phyloP scores from a whole-genome alignment of 352 stramenopile genomes.

The Phytophthora rubi region DNA sequence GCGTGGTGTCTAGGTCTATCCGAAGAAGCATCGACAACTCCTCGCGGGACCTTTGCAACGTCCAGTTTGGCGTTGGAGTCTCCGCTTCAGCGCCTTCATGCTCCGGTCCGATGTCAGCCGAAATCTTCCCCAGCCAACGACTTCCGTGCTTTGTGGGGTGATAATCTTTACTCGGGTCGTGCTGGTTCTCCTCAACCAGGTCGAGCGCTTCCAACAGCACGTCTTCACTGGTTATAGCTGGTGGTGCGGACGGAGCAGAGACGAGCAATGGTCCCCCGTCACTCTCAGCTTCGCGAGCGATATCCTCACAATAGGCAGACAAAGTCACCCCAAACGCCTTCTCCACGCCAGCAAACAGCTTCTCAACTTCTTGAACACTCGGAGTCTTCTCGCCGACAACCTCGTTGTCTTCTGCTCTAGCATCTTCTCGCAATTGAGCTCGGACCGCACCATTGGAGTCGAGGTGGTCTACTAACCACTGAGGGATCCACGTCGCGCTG shows the following conservation, averaged over 20 bases:
- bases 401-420: background rate
- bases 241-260: conserved; percentile 11
- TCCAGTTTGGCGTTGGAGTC: conserved; percentile 8
- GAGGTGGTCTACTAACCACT: conserved; percentile 54
- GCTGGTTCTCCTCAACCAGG: conserved; percentile 25
- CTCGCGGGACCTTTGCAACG: conserved; percentile 25
- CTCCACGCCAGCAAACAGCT: conserved; percentile 26
- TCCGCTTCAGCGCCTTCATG: conserved; percentile 18
- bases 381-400: background rate
- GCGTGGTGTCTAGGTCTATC: conserved; percentile 30
- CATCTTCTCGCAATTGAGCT: conserved; percentile 4
- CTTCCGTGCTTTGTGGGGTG: conserved; percentile 4
- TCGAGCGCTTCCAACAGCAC: conserved; percentile 28
- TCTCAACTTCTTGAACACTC: conserved; percentile 13
- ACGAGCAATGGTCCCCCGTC: conserved; percentile 2
- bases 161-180: background rate
- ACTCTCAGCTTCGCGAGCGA: background rate
- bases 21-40: conserved; percentile 32
- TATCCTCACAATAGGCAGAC: conserved; percentile 14
- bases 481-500: conserved; percentile 54
- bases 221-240: conserved; percentile 21
- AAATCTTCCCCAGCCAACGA: conserved; percentile 11
- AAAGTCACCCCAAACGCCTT: conserved; percentile 28
- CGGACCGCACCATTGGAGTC: conserved; percentile 43
- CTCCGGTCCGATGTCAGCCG: conserved; percentile 20